phyloP scores from a whole-genome alignment of 129 eudicot species.

The Flaveria sonorensis region DNA sequence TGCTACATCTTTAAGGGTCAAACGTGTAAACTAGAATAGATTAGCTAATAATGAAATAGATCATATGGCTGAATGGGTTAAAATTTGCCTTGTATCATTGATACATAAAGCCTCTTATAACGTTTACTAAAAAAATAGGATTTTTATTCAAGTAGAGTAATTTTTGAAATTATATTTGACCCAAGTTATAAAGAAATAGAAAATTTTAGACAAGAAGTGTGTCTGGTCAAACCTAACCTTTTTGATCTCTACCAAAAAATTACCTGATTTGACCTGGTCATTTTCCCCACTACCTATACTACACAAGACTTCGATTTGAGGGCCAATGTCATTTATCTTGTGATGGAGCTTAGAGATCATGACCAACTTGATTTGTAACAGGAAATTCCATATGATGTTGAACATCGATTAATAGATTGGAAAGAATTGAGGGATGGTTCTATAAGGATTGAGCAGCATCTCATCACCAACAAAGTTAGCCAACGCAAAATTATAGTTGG shows the following conservation, averaged over 20 bases:
- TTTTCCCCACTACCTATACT: neutral
- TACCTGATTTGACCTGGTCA: neutral
- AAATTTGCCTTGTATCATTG: neutral
- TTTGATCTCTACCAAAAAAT: neutral
- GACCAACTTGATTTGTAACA: constrained; percentile 32
- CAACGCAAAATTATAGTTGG: constrained; percentile 87
- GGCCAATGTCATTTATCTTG: neutral
- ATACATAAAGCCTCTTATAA: constrained; percentile 12
- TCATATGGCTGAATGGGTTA: neutral
- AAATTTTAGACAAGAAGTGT: neutral
- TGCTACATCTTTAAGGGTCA: neutral
- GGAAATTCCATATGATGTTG: constrained; percentile 91
- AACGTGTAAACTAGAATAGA: neutral
- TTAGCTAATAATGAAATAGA: constrained; percentile 3
- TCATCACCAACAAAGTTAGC: constrained; percentile 75
- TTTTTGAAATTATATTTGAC: neutral
- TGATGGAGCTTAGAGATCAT: neutral
- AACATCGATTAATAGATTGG: constrained; percentile 86
- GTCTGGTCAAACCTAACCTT: neutral
- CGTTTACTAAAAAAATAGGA: neutral
- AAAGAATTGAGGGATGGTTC: constrained; percentile 87
- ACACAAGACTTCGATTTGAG: neutral
- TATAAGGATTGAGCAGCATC: constrained; percentile 88
- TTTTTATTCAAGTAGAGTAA: neutral
- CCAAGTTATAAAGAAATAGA: neutral